Conservation (phyloP, 148 eudicot species). For the Camellia sinensis region DNA sequence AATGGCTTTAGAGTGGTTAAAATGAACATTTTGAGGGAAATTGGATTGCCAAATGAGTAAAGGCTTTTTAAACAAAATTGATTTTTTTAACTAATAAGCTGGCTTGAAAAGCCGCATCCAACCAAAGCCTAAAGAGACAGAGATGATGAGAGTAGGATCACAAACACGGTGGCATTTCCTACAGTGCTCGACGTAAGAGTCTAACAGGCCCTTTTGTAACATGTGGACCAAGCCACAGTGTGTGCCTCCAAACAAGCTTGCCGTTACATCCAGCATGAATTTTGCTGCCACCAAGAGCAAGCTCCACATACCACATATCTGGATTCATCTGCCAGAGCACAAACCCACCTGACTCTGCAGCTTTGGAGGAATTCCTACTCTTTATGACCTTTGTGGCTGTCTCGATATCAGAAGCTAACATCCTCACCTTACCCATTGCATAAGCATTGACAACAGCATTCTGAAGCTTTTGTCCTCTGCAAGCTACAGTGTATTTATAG, state of each 20-base stretch:
- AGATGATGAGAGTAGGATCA: no score
- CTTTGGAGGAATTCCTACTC: constrained; percentile 59
- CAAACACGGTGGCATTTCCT: constrained; percentile 34
- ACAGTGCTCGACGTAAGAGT: constrained; percentile 82
- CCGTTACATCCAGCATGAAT: constrained; percentile 92
- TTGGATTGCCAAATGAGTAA: no score
- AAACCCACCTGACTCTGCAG: constrained; percentile 74
- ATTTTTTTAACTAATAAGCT: no score
- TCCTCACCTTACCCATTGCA: constrained; percentile 80
- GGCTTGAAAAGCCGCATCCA: no score
- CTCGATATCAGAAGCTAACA: constrained; percentile 66
- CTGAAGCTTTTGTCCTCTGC: constrained; percentile 62
- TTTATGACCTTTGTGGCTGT: constrained; percentile 83
- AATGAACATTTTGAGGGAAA: no score
- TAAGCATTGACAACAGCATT: constrained; percentile 64
- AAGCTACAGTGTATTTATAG: constrained; percentile 63
- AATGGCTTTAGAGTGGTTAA: no score
- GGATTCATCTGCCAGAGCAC: constrained; percentile 95
- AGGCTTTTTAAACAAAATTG: no score
- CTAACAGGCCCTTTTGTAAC: constrained; percentile 90
- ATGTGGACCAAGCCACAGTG: constrained; percentile 90
- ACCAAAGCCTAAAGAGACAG: no score
- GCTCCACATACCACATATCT: constrained; percentile 86
- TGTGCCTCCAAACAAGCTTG: constrained; percentile 82
- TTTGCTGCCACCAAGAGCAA: constrained; percentile 80